Evolutionary conservation across 1,284 basidiomycete species (phyloP).

Genomic region (Fomitopsis pinicola): DNA sequence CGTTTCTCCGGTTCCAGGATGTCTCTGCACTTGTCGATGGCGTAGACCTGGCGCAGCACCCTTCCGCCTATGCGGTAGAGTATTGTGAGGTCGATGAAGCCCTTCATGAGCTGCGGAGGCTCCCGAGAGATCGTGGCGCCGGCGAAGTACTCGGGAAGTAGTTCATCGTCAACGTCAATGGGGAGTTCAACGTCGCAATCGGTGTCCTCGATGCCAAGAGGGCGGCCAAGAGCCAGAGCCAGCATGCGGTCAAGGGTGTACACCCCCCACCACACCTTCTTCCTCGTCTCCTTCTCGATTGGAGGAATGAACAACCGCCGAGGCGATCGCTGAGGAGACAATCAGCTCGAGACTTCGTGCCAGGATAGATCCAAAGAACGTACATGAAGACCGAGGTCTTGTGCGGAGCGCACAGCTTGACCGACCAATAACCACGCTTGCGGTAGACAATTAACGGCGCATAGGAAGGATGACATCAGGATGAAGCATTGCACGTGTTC

Average conservation of each 20-base stretch:
- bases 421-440: constrained; percentile 89
- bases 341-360: constrained; percentile 7
- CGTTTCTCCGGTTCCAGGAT: constrained; percentile 70
- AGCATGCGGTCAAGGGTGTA: constrained; percentile 88
- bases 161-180: constrained; percentile 75
- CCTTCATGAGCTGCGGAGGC: constrained; percentile 72
- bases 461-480: constrained; percentile 83
- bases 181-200: constrained; percentile 84
- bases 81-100: constrained; percentile 69
- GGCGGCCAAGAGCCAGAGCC: constrained; percentile 80
- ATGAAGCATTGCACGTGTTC: constrained; percentile 87
- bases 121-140: constrained; percentile 52
- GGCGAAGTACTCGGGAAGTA: constrained; percentile 66
- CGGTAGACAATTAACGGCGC: constrained; percentile 85
- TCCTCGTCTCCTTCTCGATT: constrained; percentile 82
- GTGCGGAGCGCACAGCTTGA: constrained; percentile 81
- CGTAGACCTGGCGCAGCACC: constrained; percentile 79
- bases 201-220: constrained; percentile 72
- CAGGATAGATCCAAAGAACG: constrained; percentile 29
- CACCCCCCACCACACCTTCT: constrained; percentile 89
- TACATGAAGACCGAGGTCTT: constrained; percentile 87
- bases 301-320: constrained; percentile 64
- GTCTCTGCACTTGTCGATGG: constrained; percentile 70
- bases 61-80: constrained; percentile 82
- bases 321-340: constrained; percentile 63